Evolutionary conservation across 2,329 filamentous ascomycete genomes (phyloP).

Genomic region (Alternaria solani): DNA sequence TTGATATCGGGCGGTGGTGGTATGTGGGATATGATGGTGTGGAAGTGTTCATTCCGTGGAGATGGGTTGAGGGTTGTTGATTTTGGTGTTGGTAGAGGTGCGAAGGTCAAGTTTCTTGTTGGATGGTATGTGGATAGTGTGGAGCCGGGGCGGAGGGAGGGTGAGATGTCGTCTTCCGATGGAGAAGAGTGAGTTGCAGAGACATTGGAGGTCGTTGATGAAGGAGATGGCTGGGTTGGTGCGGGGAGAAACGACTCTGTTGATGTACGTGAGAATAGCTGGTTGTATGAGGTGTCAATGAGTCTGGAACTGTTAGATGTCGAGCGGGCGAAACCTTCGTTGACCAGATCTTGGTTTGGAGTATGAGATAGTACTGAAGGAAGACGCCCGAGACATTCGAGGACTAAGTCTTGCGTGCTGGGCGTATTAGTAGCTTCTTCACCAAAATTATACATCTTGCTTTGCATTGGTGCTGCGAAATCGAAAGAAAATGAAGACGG

Average conservation of each 20-base stretch:
- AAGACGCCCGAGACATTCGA: neutral
- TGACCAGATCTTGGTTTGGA: neutral
- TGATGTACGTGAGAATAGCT: neutral
- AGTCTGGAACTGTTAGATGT: neutral
- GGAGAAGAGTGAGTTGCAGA: neutral
- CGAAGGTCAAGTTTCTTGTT: neutral
- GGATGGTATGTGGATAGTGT: neutral
- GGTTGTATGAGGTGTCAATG: neutral
- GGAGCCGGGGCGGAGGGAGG: neutral
- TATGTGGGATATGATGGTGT: too few species aligned
- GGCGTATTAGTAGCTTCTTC: fast-evolving
- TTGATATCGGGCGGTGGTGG: neutral
- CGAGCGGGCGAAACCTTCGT: neutral
- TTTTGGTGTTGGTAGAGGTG: neutral
- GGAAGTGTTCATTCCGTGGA: too few species aligned
- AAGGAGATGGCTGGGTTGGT: neutral
- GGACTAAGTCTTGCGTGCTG: neutral
- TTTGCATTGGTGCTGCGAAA: neutral
- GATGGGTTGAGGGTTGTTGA: neutral
- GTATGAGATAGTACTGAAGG: neutral
- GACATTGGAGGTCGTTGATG: neutral
- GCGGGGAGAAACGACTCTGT: neutral
- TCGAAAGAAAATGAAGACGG: neutral
- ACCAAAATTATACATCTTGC: too few species aligned
- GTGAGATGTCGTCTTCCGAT: neutral